Evolutionary conservation across 2,329 filamentous ascomycete species (phyloP), one percentile per base, ranked within the genome.

Genomic region (Pestalotiopsis fici): DNA sequence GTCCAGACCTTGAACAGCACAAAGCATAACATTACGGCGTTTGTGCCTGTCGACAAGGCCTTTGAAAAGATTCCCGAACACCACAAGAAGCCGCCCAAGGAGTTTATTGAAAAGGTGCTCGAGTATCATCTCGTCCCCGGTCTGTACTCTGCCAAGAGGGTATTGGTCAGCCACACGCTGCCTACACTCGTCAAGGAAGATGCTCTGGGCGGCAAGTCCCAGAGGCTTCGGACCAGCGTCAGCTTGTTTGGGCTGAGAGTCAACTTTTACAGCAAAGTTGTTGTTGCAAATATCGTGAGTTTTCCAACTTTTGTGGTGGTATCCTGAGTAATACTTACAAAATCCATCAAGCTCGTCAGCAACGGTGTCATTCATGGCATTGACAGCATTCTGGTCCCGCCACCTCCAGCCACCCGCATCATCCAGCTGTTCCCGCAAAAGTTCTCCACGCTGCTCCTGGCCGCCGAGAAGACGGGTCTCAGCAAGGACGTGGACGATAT

Each of bases 301-400:
- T 27, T 37, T 5, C 56, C 1, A 6, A 12, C 18, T 11, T 61
- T 12, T 28, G 65, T n/a, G 35, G 31, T n/a, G 28, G 13, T 3
- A 25, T 3, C 12, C 18, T 35, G 23, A 65, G 2, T 35, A 18
- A 57, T 18, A 59, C 66, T 67, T 47, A 67, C 35, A 50, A 21
- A 5, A 2, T 11, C 2, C 7, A 12, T n/a, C 66, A 57, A 91
- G 90, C 85, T 87, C 75, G 91, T 89, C 54, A 90, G 88, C 69
- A 97, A 97, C 75, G 94, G 95, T 55, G 84, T 96, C 50, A 88
- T 97, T 71, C 94, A 97, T 78, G 91, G 87, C 57, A 81, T 97
- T 65, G 88, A 94, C 81, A 85, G 83, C 69, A 83, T 96, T 65
- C 85, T 97, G n/a, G 74, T 95, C 9, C 94, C 94, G 3, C 95